Base-by-base conservation (phyloP, 2,329 filamentous ascomycete species). In the Microthyrium microscopicum region DNA sequence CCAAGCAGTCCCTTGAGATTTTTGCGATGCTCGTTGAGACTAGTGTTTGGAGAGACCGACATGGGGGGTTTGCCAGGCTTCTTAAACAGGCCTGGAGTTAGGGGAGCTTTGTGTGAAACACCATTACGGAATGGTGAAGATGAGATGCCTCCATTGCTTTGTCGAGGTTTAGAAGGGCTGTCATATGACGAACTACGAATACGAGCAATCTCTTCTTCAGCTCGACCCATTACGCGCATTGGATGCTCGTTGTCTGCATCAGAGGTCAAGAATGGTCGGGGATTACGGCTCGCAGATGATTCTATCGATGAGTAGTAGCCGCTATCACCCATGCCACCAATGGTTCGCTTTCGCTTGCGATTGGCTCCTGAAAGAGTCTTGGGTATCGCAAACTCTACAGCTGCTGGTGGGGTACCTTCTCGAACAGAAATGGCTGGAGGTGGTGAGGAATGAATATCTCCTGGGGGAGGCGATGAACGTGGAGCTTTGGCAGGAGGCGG, bases 241-340 rank as follows among this genome's bases (percentile, higher is more conserved):
- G 77, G 77, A n/a, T 76, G 74, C 44, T 84, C 79, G 33, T 75
- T 69, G 46, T 72, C 68, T 28, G 66, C 53, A 46, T 91, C 84
- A 0, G 82, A 87, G 4, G 77, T 82, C 27, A 83, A 64, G 13
- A 81, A 63, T 36, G 71, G 64, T 12, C 26, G 20, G 41, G 75
- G 73, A 30, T 78, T 74, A 38, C 87, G 72, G 51, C 82, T 69
- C 11, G 69, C 83, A 0, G 89, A 95, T 3, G 89, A 95, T 45
- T 94, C 85, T 13, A 95, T 67, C 0, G 85, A 94, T 20, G 35
- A 95, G 51, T 92, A 93, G 55, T 95, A 98, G 26, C 89, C 89
- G 51, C 87, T 95, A 55, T 98, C 89, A 47, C 80, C 82, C 62
- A 91, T 77, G 9, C 78, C 77, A 20, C 70, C 70, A 25, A 26